Conservation (phyloP, 148 eudicot genomes). For the Amaranthus palmeri region DNA sequence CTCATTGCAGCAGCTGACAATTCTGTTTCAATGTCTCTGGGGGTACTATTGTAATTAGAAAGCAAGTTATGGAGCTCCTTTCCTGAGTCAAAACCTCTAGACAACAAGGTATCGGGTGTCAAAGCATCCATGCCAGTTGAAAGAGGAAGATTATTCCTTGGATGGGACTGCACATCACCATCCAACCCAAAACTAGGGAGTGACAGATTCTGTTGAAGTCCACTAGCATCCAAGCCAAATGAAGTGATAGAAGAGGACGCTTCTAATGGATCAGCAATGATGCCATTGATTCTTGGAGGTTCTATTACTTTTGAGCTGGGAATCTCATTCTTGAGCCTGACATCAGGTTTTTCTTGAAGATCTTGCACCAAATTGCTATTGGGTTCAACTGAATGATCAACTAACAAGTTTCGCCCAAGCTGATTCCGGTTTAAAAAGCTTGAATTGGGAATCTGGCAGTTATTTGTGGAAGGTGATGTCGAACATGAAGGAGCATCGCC, state of each 20-base stretch:
- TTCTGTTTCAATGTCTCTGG: conserved; percentile 74
- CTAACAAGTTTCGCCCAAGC: conserved; percentile 33
- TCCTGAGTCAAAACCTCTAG: conserved; percentile 88
- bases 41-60: conserved; percentile 55
- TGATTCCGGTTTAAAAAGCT: conserved; percentile 49
- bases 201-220: conserved; percentile 62
- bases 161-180: conserved; percentile 75
- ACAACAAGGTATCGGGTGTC: conserved; percentile 83
- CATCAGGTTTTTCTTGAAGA: conserved; percentile 45
- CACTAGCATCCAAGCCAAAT: conserved; percentile 69
- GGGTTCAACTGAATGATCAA: conserved; percentile 50
- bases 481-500: conserved; percentile 88
- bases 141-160: conserved; percentile 53
- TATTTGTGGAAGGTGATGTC: conserved; percentile 79
- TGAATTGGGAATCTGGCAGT: conserved; percentile 52
- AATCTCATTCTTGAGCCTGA: conserved; percentile 51
- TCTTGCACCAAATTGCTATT: conserved; percentile 41
- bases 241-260: conserved; percentile 81
- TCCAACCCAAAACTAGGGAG: conserved; percentile 57
- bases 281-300: conserved; percentile 51
- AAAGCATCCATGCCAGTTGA: conserved; percentile 49
- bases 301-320: conserved; percentile 48
- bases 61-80: conserved; percentile 77
- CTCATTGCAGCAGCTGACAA: conserved; percentile 71
- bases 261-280: conserved; percentile 54